Percentiles rank a stretch among this genome's conserved stretches.
phyloP scores from a whole-genome alignment of 257 asterid species.

The Gentiana dahurica region DNA sequence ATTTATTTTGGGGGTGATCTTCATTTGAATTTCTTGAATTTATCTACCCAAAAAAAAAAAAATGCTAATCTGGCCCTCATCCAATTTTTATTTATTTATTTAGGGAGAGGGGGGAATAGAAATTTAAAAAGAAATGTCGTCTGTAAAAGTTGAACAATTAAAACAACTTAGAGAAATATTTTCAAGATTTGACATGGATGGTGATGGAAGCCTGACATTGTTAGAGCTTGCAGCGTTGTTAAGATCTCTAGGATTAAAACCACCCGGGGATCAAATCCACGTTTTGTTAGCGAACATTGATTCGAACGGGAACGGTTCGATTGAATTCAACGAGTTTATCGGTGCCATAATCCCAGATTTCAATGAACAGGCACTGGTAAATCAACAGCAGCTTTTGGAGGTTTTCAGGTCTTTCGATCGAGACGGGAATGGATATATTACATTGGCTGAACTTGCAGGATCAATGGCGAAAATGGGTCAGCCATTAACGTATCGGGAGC shows the following conservation, averaged over 20 bases:
- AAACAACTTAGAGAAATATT: conserved; percentile 57
- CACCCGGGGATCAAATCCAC: conserved; percentile 71
- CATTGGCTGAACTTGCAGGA: conserved; percentile 79
- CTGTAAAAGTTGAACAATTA: conserved; percentile 39
- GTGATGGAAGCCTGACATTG: conserved; percentile 87
- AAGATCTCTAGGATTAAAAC: conserved; percentile 74
- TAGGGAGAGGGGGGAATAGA: background rate
- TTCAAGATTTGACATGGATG: conserved; percentile 83
- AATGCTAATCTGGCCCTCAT: too few relatives aligned
- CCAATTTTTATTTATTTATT: too few relatives aligned
- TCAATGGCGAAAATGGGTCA: conserved; percentile 93
- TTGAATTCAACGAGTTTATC: conserved; percentile 74
- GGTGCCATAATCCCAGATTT: conserved; percentile 55
- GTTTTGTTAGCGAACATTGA: conserved; percentile 53
- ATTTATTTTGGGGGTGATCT: background rate
- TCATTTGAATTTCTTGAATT: too few relatives aligned
- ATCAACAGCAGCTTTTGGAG: conserved; percentile 63
- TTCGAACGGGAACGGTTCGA: conserved; percentile 74
- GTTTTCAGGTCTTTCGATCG: conserved; percentile 77
- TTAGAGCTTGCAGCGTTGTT: conserved; percentile 81
- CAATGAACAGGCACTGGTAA: conserved; percentile 43
- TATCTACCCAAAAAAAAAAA: background rate
- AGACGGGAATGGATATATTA: conserved; percentile 82
- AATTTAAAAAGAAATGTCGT: conserved; percentile 8
- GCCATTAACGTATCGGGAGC: conserved; percentile 72